A percentile compares a stretch with the other conserved stretches of the same genome.
Evolutionary conservation across 768 basidiomycete species (phyloP).

Genomic region (Kwoniella shandongensis): DNA sequence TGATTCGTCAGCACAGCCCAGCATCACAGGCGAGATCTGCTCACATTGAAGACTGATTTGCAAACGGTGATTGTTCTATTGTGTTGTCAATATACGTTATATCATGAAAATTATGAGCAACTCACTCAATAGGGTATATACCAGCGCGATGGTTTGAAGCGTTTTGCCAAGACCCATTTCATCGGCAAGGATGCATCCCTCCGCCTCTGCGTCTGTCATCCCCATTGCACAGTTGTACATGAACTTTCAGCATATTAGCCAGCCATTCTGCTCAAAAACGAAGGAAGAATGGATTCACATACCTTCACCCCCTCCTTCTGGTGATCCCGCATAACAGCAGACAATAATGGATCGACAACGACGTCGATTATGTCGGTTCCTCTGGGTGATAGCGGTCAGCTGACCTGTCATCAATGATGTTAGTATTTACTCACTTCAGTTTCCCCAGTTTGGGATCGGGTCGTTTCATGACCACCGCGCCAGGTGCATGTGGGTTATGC

Average conservation of each 20-base stretch:
- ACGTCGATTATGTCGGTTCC: slow-evolving; percentile 61
- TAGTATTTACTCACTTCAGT: slow-evolving; percentile 55
- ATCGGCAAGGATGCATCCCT: slow-evolving; percentile 94
- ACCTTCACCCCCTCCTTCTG: slow-evolving; percentile 72
- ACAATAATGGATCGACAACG: slow-evolving; percentile 84
- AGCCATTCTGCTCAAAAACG: slow-evolving; percentile 6
- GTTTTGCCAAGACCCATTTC: slow-evolving; percentile 99
- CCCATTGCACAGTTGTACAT: slow-evolving; percentile 97
- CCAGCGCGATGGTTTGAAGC: slow-evolving; percentile 76
- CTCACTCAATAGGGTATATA: slow-evolving; percentile 87
- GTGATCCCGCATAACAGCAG: slow-evolving; percentile 75
- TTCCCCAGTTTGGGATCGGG: slow-evolving; percentile 68
- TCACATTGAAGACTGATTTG: slow-evolving; percentile 29
- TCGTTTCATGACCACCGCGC: slow-evolving; percentile 80
- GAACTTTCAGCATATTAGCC: slow-evolving; percentile 66
- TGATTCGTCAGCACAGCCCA: not conserved
- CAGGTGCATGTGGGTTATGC: slow-evolving; percentile 72
- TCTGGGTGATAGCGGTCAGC: slow-evolving; percentile 13
- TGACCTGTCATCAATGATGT: not conserved
- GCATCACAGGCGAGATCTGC: slow-evolving; percentile 2
- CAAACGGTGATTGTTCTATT: slow-evolving; percentile 43
- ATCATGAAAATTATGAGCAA: slow-evolving; percentile 2
- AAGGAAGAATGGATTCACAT: slow-evolving; percentile 2
- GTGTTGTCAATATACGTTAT: slow-evolving; percentile 1
- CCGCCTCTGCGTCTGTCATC: slow-evolving; percentile 77